Percentiles rank a stretch among this genome's conserved stretches.
These are phyloP conservation scores for Candida incommunis DNA, from an alignment of 805 yeast genomes.

Conservation along the genomic window DNA sequence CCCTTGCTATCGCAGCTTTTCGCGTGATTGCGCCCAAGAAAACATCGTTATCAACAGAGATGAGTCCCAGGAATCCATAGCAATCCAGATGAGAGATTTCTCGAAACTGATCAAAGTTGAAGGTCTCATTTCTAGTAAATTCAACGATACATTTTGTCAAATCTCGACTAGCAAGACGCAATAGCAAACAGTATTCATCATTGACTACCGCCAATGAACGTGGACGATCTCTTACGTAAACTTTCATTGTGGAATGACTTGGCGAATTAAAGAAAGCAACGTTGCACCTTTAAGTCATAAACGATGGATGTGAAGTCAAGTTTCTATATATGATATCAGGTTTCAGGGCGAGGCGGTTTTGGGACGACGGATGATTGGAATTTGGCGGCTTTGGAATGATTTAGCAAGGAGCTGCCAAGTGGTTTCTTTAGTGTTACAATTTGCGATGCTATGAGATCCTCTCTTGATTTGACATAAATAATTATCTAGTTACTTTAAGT, in stretches of 20 bases:
- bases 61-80: constrained; percentile 57
- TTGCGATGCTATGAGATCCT: too few species aligned
- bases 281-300: too few species aligned
- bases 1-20: constrained; percentile 64
- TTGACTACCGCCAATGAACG: constrained; percentile 57
- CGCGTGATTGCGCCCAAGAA: constrained; percentile 73
- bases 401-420: too few species aligned
- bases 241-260: constrained; percentile 30
- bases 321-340: too few species aligned
- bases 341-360: too few species aligned
- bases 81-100: constrained; percentile 28
- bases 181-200: constrained; percentile 41
- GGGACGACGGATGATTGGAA: too few species aligned
- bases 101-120: constrained; percentile 26
- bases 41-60: constrained; percentile 49
- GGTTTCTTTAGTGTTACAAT: too few species aligned
- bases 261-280: too few species aligned
- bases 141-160: constrained; percentile 28
- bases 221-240: constrained; percentile 49
- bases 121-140: constrained; percentile 24
- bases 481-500: too few species aligned
- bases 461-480: too few species aligned
- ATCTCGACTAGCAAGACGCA: constrained; percentile 19
- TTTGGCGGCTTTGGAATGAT: too few species aligned
- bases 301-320: too few species aligned